Conservation (phyloP, 306 rosid genomes). For the Morella rubra region DNA sequence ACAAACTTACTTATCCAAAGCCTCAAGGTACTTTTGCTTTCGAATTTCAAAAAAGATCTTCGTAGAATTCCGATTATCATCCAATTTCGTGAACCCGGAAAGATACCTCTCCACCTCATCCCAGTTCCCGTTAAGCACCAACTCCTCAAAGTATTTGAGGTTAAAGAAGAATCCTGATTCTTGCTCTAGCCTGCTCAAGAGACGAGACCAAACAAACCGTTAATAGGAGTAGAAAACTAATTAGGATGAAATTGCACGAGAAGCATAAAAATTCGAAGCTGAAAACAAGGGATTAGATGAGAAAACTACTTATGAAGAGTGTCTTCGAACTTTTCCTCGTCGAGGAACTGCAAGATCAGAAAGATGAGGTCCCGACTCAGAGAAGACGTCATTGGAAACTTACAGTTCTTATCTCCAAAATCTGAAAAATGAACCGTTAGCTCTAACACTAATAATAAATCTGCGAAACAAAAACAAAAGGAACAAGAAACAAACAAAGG, state of each 20-base stretch:
- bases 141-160: conserved; percentile 26
- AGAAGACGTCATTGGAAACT: conserved; percentile 9
- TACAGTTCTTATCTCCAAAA: conserved; percentile 15
- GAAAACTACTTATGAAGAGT: conserved; percentile 24
- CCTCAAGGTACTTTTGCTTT: conserved; percentile 34
- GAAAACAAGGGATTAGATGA: conserved; percentile 4
- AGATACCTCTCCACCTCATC: conserved; percentile 29
- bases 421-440: conserved; percentile 12
- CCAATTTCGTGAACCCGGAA: conserved; percentile 16
- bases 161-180: conserved; percentile 32
- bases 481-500: no score
- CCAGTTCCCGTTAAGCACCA: conserved; percentile 27
- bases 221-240: neutral
- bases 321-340: conserved; percentile 22
- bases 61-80: conserved; percentile 27
- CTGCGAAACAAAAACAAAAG: neutral
- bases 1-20: conserved; percentile 25
- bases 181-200: conserved; percentile 19
- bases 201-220: neutral
- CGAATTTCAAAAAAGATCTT: conserved; percentile 29
- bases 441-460: neutral
- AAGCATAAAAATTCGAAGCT: neutral
- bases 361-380: conserved; percentile 18
- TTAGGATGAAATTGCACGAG: neutral
- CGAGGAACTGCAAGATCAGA: conserved; percentile 28